Evolutionary conservation across 1,284 basidiomycete species (phyloP), one percentile per base, ranked within the genome.

Genomic region (Boletus semigastroideus): DNA sequence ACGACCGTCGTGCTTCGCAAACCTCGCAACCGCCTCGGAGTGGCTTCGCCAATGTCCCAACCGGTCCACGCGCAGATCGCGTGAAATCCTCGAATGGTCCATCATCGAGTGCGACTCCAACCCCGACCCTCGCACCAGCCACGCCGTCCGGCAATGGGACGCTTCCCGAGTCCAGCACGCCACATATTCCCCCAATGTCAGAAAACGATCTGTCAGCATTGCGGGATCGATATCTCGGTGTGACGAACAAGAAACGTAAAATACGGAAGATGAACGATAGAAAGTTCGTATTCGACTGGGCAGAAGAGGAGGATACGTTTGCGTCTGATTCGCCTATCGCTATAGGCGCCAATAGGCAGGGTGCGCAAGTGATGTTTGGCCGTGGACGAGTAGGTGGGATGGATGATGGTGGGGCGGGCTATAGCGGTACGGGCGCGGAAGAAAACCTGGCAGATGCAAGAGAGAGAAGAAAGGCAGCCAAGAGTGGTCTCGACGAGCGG

Each of bases 231-330:
- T 97, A 98, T 68, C 84, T 98, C 20, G 94, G 94, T 9, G 89
- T 90, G 17, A 89, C 90, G 70, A 89, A 87, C 72, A 94, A 94
- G 79, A 95, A 95, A 74, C 87, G 91, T 40, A 92, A 92, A 72
- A 87, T 94, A 61, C 85, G 93, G 51, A 96, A 94, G 72, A 91
- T 91, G 80, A 91, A 89, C 62, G 93, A 95, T 67, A 89, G 94
- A 69, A 96, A 96, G 71, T 94, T 98, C 68, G 88, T 95, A n/a
- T 99, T 99, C 65, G 96, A 98, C 68, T 98, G 96, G 95, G 94
- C 94, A 64, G 86, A 87, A 45, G 87, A 88, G 65, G 94, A 98
- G 64, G 94, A 98, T 68, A 97, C 94, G 14, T 86, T 87, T 62
- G 75, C 82, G 9, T 80, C 80, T 46, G 83, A 88, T 65, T 80